Conservation (phyloP, 306 rosid genomes). For the Fragaria iinumae region DNA sequence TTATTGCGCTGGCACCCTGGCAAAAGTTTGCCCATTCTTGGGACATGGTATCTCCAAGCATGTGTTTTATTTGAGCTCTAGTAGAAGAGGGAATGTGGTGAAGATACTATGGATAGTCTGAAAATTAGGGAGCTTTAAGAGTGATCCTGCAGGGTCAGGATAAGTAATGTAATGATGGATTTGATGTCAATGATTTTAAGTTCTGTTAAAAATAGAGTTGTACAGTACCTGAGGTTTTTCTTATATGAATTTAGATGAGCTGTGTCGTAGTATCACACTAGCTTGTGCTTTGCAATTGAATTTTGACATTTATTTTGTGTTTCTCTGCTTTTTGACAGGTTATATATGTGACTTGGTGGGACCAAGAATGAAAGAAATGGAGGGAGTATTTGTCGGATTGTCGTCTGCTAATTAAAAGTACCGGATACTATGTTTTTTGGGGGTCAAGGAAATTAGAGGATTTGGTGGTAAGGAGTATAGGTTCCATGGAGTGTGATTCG, state of each 20-base stretch:
- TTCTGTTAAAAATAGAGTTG: not conserved
- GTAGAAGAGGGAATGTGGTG: not conserved
- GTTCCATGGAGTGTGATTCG: not conserved
- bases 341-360: not conserved
- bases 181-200: not conserved
- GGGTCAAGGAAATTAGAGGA: not conserved
- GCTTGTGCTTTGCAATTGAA: not conserved
- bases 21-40: not conserved
- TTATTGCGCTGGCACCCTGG: not conserved
- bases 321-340: conserved; percentile 8
- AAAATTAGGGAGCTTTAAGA: not conserved
- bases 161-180: not conserved
- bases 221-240: not conserved
- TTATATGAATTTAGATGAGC: not conserved
- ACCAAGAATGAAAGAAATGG: not conserved
- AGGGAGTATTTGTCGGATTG: not conserved
- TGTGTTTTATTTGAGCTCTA: not conserved
- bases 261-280: not conserved
- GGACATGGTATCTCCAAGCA: not conserved
- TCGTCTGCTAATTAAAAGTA: not conserved
- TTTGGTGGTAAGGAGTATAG: not conserved
- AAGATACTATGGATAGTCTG: not conserved
- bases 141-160: not conserved
- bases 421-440: not conserved
- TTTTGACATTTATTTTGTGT: not conserved